phyloP scores from a whole-genome alignment of 1,284 basidiomycete genomes.

The Phaffia rhodozyma region DNA sequence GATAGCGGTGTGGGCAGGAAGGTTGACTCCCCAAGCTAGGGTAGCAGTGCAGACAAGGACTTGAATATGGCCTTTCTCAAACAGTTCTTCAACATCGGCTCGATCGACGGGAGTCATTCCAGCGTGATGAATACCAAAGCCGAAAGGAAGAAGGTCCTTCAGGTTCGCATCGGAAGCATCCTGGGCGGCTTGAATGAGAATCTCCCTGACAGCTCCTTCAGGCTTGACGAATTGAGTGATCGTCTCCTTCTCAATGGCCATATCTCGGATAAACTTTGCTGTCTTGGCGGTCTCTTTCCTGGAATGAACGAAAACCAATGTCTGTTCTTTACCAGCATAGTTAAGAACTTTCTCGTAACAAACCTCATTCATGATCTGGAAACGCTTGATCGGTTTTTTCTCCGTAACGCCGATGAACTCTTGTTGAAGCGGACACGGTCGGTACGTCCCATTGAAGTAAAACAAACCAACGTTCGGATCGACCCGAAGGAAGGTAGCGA shows the following conservation, averaged over 20 bases:
- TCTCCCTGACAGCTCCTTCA: constrained; percentile 76
- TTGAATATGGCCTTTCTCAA: constrained; percentile 83
- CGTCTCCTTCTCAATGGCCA: constrained; percentile 91
- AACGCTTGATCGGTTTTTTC: constrained; percentile 98
- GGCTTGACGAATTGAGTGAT: constrained; percentile 90
- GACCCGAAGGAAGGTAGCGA: constrained; percentile 95
- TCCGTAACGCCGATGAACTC: constrained; percentile 97
- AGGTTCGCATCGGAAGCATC: constrained; percentile 76
- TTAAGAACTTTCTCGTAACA: constrained; percentile 98
- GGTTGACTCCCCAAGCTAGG: constrained; percentile 97
- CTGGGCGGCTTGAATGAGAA: constrained; percentile 69
- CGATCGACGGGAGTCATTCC: constrained; percentile 95
- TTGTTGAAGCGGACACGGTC: constrained; percentile 90
- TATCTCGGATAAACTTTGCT: constrained; percentile 84
- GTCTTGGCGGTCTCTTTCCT: constrained; percentile 98
- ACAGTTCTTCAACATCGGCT: constrained; percentile 85
- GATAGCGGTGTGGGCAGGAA: constrained; percentile 95
- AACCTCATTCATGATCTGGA: constrained; percentile 97
- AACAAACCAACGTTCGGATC: constrained; percentile 86
- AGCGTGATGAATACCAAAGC: constrained; percentile 97
- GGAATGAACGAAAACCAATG: constrained; percentile 93
- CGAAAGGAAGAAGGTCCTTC: constrained; percentile 85
- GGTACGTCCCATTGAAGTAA: constrained; percentile 89
- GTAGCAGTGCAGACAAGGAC: constrained; percentile 96
- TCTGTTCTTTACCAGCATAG: constrained; percentile 65